These are phyloP conservation scores for Claviceps sp. DNA, from an alignment of 2,329 filamentous ascomycete genomes.

Conservation along the genomic window DNA sequence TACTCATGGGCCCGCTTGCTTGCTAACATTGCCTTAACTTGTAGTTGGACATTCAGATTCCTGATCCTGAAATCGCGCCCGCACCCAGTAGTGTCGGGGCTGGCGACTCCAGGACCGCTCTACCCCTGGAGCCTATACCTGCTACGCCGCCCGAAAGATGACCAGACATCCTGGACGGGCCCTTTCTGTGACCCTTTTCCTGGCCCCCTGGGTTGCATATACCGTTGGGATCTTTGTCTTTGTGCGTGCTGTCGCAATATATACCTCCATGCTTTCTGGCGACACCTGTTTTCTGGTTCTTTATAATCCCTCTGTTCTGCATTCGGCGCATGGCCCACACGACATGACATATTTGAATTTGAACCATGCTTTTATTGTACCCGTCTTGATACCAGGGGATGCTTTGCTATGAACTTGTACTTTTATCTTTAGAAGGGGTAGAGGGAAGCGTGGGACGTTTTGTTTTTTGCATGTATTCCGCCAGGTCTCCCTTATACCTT, in stretches of 20 bases:
- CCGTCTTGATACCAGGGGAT: not conserved
- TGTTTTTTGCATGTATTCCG: no score
- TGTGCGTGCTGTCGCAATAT: not conserved
- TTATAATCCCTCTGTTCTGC: not conserved
- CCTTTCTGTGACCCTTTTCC: not conserved
- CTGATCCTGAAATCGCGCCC: slow-evolving; percentile 57
- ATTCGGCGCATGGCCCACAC: not conserved
- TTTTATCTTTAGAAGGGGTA: not conserved
- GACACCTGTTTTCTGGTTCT: no score
- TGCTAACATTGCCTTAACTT: not conserved
- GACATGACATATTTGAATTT: no score
- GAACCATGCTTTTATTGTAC: not conserved
- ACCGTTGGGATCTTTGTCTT: not conserved
- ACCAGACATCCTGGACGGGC: not conserved
- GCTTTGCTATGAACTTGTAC: not conserved
- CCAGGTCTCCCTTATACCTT: no score
- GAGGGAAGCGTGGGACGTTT: no score
- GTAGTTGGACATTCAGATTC: slow-evolving; percentile 68
- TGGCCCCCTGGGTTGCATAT: not conserved
- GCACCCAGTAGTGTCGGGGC: slow-evolving; percentile 31
- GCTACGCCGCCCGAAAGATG: slow-evolving; percentile 12
- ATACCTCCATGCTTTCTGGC: not conserved
- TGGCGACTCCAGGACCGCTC: slow-evolving; percentile 21
- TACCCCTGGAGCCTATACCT: slow-evolving; percentile 20
- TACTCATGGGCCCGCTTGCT: not conserved